A percentile compares a stretch with the other conserved stretches of the same genome.
Conservation (phyloP, 768 basidiomycete genomes). For the Rhodotorula paludigena region DNA sequence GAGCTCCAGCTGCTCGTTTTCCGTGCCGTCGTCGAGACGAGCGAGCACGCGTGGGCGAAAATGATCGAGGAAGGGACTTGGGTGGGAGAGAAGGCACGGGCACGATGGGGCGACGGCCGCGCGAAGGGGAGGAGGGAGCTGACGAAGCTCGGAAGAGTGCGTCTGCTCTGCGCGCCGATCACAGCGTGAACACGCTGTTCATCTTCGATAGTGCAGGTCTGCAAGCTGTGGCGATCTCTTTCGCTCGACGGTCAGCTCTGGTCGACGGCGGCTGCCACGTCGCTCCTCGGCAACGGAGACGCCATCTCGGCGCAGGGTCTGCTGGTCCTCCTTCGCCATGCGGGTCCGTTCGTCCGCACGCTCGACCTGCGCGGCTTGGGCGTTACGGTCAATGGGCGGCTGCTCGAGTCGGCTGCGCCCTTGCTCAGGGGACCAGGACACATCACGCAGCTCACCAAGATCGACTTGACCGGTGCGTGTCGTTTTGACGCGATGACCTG, state of each 20-base stretch:
- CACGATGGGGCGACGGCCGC: conserved; percentile 65
- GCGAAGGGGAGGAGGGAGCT: conserved; percentile 71
- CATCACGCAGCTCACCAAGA: not conserved
- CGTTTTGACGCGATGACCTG: not conserved
- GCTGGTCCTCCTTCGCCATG: conserved; percentile 54
- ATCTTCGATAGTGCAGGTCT: conserved; percentile 56
- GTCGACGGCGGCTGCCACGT: conserved; percentile 59
- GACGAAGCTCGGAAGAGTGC: conserved; percentile 72
- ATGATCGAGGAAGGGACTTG: conserved; percentile 9
- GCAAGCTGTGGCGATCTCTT: conserved; percentile 66
- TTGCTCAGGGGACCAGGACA: conserved; percentile 1
- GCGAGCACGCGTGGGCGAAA: conserved; percentile 23
- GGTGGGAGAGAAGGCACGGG: conserved; percentile 41
- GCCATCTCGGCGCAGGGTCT: conserved; percentile 54
- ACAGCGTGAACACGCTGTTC: conserved; percentile 1
- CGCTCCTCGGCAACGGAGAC: conserved; percentile 57
- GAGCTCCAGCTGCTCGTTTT: conserved; percentile 41
- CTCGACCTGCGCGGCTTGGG: conserved; percentile 59
- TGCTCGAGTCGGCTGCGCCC: not conserved
- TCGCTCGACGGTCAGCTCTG: conserved; percentile 85
- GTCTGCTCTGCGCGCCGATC: conserved; percentile 22
- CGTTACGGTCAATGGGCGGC: not conserved
- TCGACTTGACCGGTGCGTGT: conserved; percentile 18
- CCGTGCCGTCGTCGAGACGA: conserved; percentile 25
- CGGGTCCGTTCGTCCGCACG: conserved; percentile 61